These are phyloP conservation scores for Whalleya microplaca DNA, from an alignment of 2,329 filamentous ascomycete genomes.

Conservation along the genomic window DNA sequence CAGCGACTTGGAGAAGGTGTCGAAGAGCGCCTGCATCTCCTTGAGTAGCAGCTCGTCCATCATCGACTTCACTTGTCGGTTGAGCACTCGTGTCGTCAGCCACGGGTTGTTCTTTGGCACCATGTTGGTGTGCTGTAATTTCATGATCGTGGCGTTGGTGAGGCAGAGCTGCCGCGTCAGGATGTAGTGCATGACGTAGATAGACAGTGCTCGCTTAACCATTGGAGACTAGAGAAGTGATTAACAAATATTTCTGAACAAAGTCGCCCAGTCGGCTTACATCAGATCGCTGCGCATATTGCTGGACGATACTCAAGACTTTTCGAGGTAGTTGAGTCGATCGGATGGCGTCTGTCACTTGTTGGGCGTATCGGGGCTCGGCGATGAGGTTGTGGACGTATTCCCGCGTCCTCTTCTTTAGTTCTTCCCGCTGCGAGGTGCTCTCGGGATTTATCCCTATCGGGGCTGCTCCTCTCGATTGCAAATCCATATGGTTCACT, in stretches of 20 bases:
- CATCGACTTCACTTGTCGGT: slow-evolving; percentile 60
- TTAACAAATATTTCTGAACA: background rate
- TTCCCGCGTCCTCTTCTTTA: slow-evolving; percentile 50
- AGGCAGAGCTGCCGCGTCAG: slow-evolving; percentile 59
- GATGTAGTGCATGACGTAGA: slow-evolving; percentile 62
- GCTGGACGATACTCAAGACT: slow-evolving; percentile 52
- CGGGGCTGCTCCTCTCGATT: slow-evolving; percentile 49
- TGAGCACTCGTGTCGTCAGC: slow-evolving; percentile 58
- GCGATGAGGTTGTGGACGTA: slow-evolving; percentile 53
- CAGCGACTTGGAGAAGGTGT: slow-evolving; percentile 55
- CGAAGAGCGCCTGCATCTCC: slow-evolving; percentile 56
- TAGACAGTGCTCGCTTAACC: slow-evolving; percentile 56
- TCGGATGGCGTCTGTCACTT: slow-evolving; percentile 52
- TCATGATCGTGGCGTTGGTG: slow-evolving; percentile 47
- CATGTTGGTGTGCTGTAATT: slow-evolving; percentile 46
- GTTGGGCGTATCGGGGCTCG: slow-evolving; percentile 53
- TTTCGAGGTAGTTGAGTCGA: slow-evolving; percentile 51
- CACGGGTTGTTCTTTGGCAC: slow-evolving; percentile 48
- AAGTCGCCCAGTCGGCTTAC: slow-evolving; percentile 35
- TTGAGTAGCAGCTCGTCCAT: slow-evolving; percentile 57
- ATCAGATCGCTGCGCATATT: slow-evolving; percentile 50
- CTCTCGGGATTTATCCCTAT: slow-evolving; percentile 54
- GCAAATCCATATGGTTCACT: slow-evolving; percentile 44
- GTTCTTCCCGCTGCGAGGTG: slow-evolving; percentile 46
- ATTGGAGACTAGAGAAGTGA: slow-evolving; percentile 45